Conservation (phyloP, 208 protist genomes). For the Leishmania aethiopica region DNA sequence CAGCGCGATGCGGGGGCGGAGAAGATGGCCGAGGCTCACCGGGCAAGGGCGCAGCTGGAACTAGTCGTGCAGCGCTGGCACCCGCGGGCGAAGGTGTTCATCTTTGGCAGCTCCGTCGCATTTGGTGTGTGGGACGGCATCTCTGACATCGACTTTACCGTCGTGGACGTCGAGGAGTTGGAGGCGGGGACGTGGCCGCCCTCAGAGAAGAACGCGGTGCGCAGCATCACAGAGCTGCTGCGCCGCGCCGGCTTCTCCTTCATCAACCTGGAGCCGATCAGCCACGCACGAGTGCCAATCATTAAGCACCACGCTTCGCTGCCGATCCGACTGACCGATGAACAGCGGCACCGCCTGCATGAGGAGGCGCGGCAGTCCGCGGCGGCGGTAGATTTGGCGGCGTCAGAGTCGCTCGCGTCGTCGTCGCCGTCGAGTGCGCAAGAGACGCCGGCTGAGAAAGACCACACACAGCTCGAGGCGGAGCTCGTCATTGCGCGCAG, state of each 20-base stretch:
- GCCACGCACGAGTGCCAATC: slow-evolving; percentile 87
- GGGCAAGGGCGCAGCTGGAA: slow-evolving; percentile 83
- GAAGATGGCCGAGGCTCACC: slow-evolving; percentile 81
- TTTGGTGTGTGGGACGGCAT: slow-evolving; percentile 89
- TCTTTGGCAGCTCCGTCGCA: slow-evolving; percentile 86
- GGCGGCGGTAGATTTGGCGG: neutral
- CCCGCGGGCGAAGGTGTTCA: slow-evolving; percentile 72
- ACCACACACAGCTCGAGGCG: slow-evolving; percentile 44
- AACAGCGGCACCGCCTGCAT: slow-evolving; percentile 19
- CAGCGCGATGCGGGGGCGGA: slow-evolving; percentile 74
- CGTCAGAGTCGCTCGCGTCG: neutral
- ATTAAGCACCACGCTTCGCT: slow-evolving; percentile 90
- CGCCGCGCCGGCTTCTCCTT: slow-evolving; percentile 84
- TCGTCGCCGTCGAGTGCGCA: neutral
- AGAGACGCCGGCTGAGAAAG: neutral
- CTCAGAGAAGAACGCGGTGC: slow-evolving; percentile 80
- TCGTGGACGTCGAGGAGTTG: slow-evolving; percentile 76
- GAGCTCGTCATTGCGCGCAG: slow-evolving; percentile 76
- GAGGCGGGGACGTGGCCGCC: slow-evolving; percentile 78
- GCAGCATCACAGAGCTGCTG: slow-evolving; percentile 83
- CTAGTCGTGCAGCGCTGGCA: slow-evolving; percentile 78
- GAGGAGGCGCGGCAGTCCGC: slow-evolving; percentile 11
- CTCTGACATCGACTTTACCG: slow-evolving; percentile 90
- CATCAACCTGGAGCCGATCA: slow-evolving; percentile 84
- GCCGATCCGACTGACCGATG: slow-evolving; percentile 51